Evolutionary conservation across 169 alveolate species (phyloP).

Genomic region (Fabrea salina): DNA sequence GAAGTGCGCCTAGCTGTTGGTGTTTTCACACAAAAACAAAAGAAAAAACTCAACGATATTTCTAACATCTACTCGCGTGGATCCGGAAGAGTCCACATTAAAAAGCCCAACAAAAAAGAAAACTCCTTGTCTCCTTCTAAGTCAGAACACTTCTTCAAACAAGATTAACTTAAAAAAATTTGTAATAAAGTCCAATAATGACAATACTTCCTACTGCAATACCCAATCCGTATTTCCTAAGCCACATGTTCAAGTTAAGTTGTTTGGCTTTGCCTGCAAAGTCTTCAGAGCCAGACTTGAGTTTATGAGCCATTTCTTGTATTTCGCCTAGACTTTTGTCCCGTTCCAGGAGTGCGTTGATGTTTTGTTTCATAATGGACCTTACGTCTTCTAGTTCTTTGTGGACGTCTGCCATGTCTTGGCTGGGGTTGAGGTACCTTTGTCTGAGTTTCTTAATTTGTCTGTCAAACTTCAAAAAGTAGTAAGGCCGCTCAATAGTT

Average conservation of each 20-base stretch:
- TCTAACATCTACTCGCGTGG: too few species aligned
- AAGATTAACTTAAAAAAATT: slow-evolving; percentile 18
- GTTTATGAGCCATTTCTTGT: slow-evolving; percentile 40
- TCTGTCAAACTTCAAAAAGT: slow-evolving; percentile 78
- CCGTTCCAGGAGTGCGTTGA: slow-evolving; percentile 48
- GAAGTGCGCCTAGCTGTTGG: too few species aligned
- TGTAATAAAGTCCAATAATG: slow-evolving; percentile 17
- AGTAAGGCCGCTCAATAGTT: slow-evolving; percentile 79
- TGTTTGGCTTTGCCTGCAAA: slow-evolving; percentile 45
- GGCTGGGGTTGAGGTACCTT: slow-evolving; percentile 40
- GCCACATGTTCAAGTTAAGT: slow-evolving; percentile 44
- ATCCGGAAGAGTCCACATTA: too few species aligned
- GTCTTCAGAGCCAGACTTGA: slow-evolving; percentile 41
- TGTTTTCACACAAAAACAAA: too few species aligned
- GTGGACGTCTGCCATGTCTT: slow-evolving; percentile 39
- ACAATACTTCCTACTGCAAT: slow-evolving; percentile 30
- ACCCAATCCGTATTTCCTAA: slow-evolving; percentile 40
- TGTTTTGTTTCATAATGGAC: slow-evolving; percentile 51
- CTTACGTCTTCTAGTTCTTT: slow-evolving; percentile 50
- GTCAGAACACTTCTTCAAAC: too few species aligned
- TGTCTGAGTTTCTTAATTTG: slow-evolving; percentile 47
- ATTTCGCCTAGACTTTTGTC: slow-evolving; percentile 43
- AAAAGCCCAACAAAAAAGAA: too few species aligned
- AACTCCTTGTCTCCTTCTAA: too few species aligned
- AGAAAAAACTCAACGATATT: too few species aligned